Base-by-base conservation (phyloP, 129 eudicot species). In the Chrysanthemum makinoi region DNA sequence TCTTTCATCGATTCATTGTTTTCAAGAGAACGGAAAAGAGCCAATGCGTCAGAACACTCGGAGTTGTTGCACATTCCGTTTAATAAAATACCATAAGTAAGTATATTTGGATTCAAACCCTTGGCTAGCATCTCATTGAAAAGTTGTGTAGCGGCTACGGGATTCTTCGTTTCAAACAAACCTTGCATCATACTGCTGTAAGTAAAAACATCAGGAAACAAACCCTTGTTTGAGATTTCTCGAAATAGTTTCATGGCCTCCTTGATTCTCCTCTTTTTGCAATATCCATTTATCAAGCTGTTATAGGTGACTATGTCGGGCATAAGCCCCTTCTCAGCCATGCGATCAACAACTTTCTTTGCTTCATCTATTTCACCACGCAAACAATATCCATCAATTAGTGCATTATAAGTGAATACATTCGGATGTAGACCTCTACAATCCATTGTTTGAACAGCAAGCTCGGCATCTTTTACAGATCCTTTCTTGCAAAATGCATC, bases 351-450 rank as follows among this genome's bases (percentile, higher is more conserved):
- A 51, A 81, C 79, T 39, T 77, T 54, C 12, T 53, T 39, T 0
- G 80, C 86, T 49, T 76, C 59, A 4, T 62, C 82, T 30, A 85
- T 14, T 67, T 76, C 68, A 43, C 82, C 89, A 22, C 75, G 57
- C 20, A 79, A 75, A 85, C 89, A 86, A 24, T 82, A 82, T 58
- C 91, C 91, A 52, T 79, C 79, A 8, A 79, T 51, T 30, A 79
- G n/a, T 14, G 75, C 83, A 59, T 59, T 79, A 28, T 79, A 79
- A 33, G 79, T 79, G 22, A 79, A 49, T 0, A 73, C 79, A 60
- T 79, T 35, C 10, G 83, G 83, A 33, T 72, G 12, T 17, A 72
- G 46, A 39, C 83, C 75, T 73, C 66, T 66, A 48, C 19, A 24
- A 8, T 48, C 22, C 83, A 79, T 79, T 5, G 8, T 12, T 20